Evolutionary conservation across 768 basidiomycete species (phyloP), one percentile per base, ranked within the genome.

Genomic region (Psilocybe cyanescens): DNA sequence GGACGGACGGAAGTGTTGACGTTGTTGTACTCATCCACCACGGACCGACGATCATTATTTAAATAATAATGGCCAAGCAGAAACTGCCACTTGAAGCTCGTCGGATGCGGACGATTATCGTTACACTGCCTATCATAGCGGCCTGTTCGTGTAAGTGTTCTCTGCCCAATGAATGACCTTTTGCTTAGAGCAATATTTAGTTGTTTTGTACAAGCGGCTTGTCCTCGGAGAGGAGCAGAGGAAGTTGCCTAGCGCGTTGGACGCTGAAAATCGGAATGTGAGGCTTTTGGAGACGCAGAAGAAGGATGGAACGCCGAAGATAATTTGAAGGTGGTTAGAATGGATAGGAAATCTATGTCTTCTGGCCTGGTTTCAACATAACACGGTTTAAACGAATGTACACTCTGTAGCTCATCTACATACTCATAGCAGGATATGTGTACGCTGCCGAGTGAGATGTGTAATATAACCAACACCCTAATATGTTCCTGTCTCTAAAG

Each of bases 191-290:
- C 19, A 51, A 4, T 46, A n/a, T 57, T 39, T 65, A 91, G 90
- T 83, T 49, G 83, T 91, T 51, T 72, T 90, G 62, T 91, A 89
- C 70, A 86, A 85, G 69, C 85, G 90, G 3, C 75, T 24, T 88
- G 3, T 79, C 84, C 75, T 85, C 19, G 73, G 70, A 29, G 75
- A 79, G 66, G 70, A 75, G 14, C 78, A 78, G 58, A 74, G 76
- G 41, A 71, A 70, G 58, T 58, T 78, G 16, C 71, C 72, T 35
- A 62, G 60, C 35, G 46, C 57, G 31, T 28, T 68, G 39, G 60
- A 64, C 53, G 49, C 59, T 53, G 60, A 67, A 37, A 67, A 64
- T 35, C 52, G 59, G 29, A 52, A 60, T 19, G 50, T 52, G 9
- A 65, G 56, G 28, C 60, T 70, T n/a, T 44, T 68, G 50, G 68